A percentile compares a stretch with the other conserved stretches of the same genome.
Conservation (phyloP, 345 rosid species). For the Acer campestre region DNA sequence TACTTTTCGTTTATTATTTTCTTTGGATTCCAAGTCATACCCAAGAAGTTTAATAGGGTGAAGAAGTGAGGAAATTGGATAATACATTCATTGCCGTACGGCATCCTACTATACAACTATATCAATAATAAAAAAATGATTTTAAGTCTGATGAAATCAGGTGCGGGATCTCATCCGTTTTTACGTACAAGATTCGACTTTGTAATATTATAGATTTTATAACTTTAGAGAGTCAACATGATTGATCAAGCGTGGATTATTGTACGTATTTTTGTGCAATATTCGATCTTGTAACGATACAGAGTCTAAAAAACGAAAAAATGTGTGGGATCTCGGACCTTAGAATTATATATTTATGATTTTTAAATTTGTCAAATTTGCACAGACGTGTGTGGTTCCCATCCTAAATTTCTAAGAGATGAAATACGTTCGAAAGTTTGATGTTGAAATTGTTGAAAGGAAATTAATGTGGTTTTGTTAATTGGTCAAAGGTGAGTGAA, state of each 20-base stretch:
- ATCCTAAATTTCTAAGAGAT: not conserved
- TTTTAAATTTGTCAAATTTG: slow-evolving; percentile 16
- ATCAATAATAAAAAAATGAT: not conserved
- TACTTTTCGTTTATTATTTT: not conserved
- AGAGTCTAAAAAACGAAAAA: too few relatives aligned
- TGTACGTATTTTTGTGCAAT: too few relatives aligned
- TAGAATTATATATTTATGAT: not conserved
- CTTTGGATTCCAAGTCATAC: not conserved
- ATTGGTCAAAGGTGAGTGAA: slow-evolving; percentile 15
- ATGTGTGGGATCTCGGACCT: too few relatives aligned
- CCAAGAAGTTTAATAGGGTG: not conserved
- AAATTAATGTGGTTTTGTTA: not conserved
- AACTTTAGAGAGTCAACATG: too few relatives aligned
- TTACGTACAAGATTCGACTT: too few relatives aligned
- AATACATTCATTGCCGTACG: slow-evolving; percentile 12
- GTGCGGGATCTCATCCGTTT: too few relatives aligned
- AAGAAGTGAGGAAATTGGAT: not conserved
- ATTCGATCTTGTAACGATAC: too few relatives aligned
- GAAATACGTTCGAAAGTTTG: not conserved
- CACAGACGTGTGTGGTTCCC: slow-evolving; percentile 21
- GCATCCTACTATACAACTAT: not conserved
- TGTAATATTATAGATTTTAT: too few relatives aligned
- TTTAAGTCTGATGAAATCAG: too few relatives aligned
- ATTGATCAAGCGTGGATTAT: too few relatives aligned
- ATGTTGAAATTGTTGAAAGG: not conserved